Percentiles rank a stretch among this genome's conserved stretches.
These are phyloP conservation scores for Cystofilobasidium ferigula DNA, from an alignment of 768 basidiomycete species.

Conservation along the genomic window DNA sequence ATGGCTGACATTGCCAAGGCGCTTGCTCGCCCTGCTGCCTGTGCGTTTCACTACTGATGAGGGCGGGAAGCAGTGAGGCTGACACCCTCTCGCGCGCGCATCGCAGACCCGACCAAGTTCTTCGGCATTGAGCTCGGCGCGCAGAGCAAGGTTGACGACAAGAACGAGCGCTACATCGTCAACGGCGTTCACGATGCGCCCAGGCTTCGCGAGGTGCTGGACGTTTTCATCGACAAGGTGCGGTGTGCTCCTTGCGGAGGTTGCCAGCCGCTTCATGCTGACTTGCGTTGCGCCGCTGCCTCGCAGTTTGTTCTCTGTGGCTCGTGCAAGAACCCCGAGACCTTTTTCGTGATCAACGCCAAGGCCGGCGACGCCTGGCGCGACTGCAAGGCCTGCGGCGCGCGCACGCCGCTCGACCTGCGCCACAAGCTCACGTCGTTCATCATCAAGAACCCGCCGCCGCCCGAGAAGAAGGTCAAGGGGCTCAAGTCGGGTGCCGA, in stretches of 20 bases:
- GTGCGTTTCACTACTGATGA: conserved; percentile 31
- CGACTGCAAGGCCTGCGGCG: conserved; percentile 97
- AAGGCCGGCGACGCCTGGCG: conserved; percentile 81
- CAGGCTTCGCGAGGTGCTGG: conserved; percentile 87
- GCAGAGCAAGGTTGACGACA: conserved; percentile 90
- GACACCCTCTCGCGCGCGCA: not conserved
- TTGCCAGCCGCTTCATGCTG: not conserved
- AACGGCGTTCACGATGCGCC: conserved; percentile 89
- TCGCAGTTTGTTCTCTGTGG: conserved; percentile 85
- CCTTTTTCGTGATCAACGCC: conserved; percentile 72
- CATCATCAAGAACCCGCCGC: conserved; percentile 94
- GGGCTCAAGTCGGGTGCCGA: conserved; percentile 39
- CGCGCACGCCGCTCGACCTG: conserved; percentile 85
- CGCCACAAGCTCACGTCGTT: conserved; percentile 91
- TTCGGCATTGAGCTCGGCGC: conserved; percentile 98
- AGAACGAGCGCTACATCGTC: conserved; percentile 95
- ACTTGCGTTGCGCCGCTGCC: not conserved
- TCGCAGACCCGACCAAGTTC: conserved; percentile 86
- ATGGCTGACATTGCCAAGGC: conserved; percentile 97
- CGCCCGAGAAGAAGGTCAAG: conserved; percentile 59
- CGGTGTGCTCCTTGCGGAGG: not conserved
- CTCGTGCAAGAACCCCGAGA: conserved; percentile 98
- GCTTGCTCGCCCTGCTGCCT: conserved; percentile 79
- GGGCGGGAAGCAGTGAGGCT: too few species aligned
- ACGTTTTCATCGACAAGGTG: conserved; percentile 77